phyloP scores from a whole-genome alignment of 352 stramenopile species.

The Phytophthora melonis region DNA sequence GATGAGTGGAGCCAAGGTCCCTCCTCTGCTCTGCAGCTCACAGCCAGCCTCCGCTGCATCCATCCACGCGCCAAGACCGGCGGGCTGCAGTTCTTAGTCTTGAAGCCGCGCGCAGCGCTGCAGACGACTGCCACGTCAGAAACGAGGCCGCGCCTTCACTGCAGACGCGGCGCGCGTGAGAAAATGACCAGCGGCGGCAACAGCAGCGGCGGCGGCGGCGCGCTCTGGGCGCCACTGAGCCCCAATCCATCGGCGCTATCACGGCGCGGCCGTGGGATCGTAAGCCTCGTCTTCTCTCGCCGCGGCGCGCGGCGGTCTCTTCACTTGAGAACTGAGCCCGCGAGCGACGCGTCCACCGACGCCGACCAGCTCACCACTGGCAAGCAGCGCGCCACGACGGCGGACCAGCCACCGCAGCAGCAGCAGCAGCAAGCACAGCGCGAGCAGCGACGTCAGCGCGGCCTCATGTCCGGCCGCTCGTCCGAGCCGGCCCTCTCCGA shows the following conservation, averaged over 20 bases:
- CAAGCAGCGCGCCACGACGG: not conserved
- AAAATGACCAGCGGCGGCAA: slow-evolving; percentile 43
- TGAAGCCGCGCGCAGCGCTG: slow-evolving; percentile 28
- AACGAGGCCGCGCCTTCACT: slow-evolving; percentile 20
- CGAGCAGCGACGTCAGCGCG: not conserved
- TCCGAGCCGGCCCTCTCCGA: slow-evolving; percentile 29
- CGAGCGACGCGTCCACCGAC: slow-evolving; percentile 19
- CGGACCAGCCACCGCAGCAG: not conserved
- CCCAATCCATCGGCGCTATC: slow-evolving; percentile 41
- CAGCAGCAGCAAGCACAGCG: not conserved
- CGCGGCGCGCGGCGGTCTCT: slow-evolving; percentile 34
- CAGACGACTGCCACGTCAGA: slow-evolving; percentile 35
- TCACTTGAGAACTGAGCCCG: slow-evolving; percentile 48
- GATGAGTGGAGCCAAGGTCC: not conserved
- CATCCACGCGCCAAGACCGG: too few relatives aligned
- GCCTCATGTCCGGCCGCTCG: slow-evolving; percentile 27
- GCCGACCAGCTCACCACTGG: not conserved
- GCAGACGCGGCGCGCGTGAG: slow-evolving; percentile 42
- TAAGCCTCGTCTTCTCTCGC: slow-evolving; percentile 41
- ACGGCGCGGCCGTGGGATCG: slow-evolving; percentile 39
- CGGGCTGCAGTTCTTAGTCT: not conserved
- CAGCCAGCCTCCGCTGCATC: not conserved
- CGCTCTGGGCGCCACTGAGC: slow-evolving; percentile 28
- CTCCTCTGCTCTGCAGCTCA: not conserved
- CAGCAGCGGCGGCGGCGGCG: not conserved